phyloP scores from a whole-genome alignment of 2,329 filamentous ascomycete species.

The Parascedosporium putredinis region DNA sequence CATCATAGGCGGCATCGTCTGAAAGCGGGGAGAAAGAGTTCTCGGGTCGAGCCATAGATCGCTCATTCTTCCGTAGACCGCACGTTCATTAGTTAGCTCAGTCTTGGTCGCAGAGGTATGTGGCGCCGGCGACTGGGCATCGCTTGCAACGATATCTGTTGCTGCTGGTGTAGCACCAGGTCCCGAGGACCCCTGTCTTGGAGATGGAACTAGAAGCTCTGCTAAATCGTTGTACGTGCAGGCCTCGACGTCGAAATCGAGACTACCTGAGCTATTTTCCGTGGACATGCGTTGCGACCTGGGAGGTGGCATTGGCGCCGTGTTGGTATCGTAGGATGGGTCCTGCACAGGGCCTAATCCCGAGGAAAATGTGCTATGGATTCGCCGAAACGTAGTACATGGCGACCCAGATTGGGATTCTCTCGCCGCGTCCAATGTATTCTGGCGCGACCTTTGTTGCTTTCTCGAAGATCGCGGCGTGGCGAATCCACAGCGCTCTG shows the following conservation, averaged over 20 bases:
- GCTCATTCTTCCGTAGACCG: too few relatives aligned
- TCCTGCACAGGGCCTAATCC: neutral
- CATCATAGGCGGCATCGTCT: neutral
- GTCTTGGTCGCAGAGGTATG: too few relatives aligned
- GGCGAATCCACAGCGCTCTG: neutral
- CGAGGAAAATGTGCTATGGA: neutral
- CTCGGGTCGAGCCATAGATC: neutral
- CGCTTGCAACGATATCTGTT: too few relatives aligned
- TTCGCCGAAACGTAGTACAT: neutral
- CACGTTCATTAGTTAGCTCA: too few relatives aligned
- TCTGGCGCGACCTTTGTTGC: too few relatives aligned
- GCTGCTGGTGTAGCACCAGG: too few relatives aligned
- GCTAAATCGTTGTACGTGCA: too few relatives aligned
- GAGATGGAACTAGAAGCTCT: too few relatives aligned
- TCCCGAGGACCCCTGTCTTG: neutral
- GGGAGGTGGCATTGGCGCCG: constrained; percentile 9
- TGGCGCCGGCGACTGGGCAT: too few relatives aligned
- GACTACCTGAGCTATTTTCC: neutral
- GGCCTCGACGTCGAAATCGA: too few relatives aligned
- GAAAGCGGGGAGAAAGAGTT: neutral
- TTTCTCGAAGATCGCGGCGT: neutral
- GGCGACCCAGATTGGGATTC: neutral
- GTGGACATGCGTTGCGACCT: neutral
- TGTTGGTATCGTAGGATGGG: constrained; percentile 2
- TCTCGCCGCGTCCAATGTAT: too few relatives aligned